phyloP scores from a whole-genome alignment of 164 flowering plant genomes.

The Umbellularia californica region DNA sequence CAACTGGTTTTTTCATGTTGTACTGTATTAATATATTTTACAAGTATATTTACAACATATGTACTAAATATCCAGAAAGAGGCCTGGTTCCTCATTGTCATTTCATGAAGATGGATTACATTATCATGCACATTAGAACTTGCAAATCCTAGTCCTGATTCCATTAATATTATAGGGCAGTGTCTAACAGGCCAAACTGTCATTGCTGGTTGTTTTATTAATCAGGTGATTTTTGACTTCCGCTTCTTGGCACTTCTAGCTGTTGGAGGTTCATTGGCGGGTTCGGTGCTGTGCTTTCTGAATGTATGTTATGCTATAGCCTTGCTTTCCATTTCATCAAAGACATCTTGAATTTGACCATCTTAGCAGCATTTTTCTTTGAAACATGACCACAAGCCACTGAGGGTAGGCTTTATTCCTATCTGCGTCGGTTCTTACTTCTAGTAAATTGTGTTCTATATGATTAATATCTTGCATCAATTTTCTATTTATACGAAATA shows the following conservation, averaged over 20 bases:
- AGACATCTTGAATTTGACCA: background rate
- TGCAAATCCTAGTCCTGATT: background rate
- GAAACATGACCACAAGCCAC: too few relatives aligned
- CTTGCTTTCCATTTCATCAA: background rate
- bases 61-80: background rate
- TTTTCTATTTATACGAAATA: too few relatives aligned
- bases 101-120: background rate
- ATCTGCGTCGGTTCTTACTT: too few relatives aligned
- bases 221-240: constrained; percentile 75
- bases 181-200: background rate
- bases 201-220: constrained; percentile 10
- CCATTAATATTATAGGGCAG: background rate
- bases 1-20: too few relatives aligned
- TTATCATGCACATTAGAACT: background rate
- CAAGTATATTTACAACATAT: background rate
- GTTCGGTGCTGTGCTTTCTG: constrained; percentile 89
- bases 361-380: too few relatives aligned
- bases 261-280: constrained; percentile 91
- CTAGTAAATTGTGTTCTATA: too few relatives aligned
- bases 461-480: too few relatives aligned
- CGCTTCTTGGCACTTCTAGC: constrained; percentile 98
- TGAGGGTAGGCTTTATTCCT: too few relatives aligned
- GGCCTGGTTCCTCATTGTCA: background rate
- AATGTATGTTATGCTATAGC: constrained; percentile 20
- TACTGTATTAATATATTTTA: background rate